Evolutionary conservation across 148 eudicot species (phyloP).

Genomic region (Vaccinium darrowii): DNA sequence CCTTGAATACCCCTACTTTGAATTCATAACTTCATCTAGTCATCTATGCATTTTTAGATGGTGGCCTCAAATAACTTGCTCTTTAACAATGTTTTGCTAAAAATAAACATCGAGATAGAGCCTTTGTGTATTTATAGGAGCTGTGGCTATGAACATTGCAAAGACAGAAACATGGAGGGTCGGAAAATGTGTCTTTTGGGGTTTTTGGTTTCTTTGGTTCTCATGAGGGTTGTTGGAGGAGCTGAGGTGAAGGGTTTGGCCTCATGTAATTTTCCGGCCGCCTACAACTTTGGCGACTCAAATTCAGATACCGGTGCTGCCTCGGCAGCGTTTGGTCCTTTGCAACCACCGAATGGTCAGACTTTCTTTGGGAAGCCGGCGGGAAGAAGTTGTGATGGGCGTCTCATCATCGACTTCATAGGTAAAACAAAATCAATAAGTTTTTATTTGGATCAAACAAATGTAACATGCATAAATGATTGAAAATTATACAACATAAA

Average conservation of each 20-base stretch:
- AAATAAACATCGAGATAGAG: background rate
- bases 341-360: background rate
- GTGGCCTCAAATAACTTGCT: background rate
- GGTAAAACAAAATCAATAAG: background rate
- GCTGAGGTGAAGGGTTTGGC: background rate
- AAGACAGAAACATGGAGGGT: background rate
- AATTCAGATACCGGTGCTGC: conserved; percentile 13
- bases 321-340: background rate
- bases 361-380: background rate
- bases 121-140: background rate
- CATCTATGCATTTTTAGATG: background rate
- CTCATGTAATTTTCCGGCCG: background rate
- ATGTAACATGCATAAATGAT: too few relatives aligned
- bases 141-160: background rate
- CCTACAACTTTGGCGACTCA: conserved; percentile 18
- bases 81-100: background rate
- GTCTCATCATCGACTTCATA: conserved; percentile 16
- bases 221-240: background rate
- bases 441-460: too few relatives aligned
- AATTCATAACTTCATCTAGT: too few relatives aligned
- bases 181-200: background rate
- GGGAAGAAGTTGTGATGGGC: background rate
- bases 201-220: background rate
- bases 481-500: too few relatives aligned
- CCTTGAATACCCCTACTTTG: too few relatives aligned